A percentile compares a stretch with the other conserved stretches of the same genome.
Evolutionary conservation across 2,329 filamentous ascomycete genomes (phyloP).

Genomic region (Aureobasidium melanogenum): DNA sequence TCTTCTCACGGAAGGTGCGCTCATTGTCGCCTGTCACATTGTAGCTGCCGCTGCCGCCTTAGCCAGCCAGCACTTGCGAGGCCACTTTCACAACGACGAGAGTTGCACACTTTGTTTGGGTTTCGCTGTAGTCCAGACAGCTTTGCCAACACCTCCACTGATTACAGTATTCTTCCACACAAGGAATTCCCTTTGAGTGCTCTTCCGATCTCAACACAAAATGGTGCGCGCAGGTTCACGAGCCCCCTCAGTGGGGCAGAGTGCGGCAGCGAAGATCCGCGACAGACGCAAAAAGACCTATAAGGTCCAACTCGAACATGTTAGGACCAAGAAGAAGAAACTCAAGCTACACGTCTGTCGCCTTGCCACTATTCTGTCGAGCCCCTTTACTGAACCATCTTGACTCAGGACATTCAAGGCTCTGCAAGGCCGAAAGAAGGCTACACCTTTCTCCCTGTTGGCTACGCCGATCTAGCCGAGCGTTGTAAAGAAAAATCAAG

Average conservation of each 20-base stretch:
- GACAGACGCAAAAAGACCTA: slow-evolving; percentile 37
- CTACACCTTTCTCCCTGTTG: slow-evolving; percentile 54
- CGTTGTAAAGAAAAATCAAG: slow-evolving; percentile 53
- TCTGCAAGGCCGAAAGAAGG: slow-evolving; percentile 41
- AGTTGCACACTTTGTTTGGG: neutral
- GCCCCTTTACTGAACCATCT: neutral
- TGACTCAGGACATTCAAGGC: neutral
- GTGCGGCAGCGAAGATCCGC: slow-evolving; percentile 15
- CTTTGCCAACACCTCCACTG: neutral
- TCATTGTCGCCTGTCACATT: neutral
- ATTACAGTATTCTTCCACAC: neutral
- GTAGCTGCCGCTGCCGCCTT: neutral
- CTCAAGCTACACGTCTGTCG: slow-evolving; percentile 41
- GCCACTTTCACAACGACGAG: neutral
- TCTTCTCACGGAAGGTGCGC: neutral
- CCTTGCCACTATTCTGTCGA: neutral
- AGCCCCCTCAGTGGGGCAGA: slow-evolving; percentile 9
- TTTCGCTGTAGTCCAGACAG: neutral
- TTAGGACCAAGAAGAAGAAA: slow-evolving; percentile 53
- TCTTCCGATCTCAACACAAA: neutral
- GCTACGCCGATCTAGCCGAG: slow-evolving; percentile 50
- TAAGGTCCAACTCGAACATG: slow-evolving; percentile 50
- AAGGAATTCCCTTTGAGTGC: neutral
- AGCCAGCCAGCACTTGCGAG: neutral
- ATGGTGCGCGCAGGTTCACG: slow-evolving; percentile 11